These are phyloP conservation scores for Ensete ventricosum DNA, from an alignment of 176 grass and related monocot species.

Conservation along the genomic window DNA sequence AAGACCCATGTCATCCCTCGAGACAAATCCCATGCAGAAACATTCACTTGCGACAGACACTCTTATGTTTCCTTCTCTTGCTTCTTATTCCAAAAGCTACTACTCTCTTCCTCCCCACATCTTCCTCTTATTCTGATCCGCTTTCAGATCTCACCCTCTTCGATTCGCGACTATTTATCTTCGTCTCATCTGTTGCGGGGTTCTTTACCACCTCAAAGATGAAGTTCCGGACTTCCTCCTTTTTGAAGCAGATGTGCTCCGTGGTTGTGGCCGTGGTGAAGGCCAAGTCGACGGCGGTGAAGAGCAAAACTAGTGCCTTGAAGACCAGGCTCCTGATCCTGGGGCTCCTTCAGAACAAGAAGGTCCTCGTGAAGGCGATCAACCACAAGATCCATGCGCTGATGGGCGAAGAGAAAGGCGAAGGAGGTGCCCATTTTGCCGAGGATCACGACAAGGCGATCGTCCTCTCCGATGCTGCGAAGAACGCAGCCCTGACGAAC, in stretches of 20 bases:
- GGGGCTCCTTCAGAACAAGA: constrained; percentile 61
- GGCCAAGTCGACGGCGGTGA: constrained; percentile 56
- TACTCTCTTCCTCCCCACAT: no score
- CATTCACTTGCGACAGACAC: not conserved
- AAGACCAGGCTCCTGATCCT: constrained; percentile 71
- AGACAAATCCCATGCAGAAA: constrained; percentile 3
- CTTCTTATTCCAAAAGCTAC: not conserved
- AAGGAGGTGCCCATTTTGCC: not conserved
- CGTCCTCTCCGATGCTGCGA: constrained; percentile 30
- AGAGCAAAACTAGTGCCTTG: constrained; percentile 62
- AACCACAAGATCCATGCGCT: constrained; percentile 86
- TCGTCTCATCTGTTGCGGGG: not conserved
- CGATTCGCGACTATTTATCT: not conserved
- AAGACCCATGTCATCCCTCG: not conserved
- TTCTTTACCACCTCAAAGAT: constrained; percentile 20
- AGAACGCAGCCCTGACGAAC: not conserved
- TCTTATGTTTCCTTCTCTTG: not conserved
- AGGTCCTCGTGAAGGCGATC: constrained; percentile 56
- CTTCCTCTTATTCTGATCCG: no score
- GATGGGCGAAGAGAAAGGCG: constrained; percentile 35
- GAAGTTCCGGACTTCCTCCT: constrained; percentile 64
- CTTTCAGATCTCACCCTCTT: not conserved
- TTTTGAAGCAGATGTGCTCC: constrained; percentile 59
- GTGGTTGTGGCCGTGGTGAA: constrained; percentile 50
- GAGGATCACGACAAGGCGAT: constrained; percentile 33